Evolutionary conservation across 371 early-diverging fungal species (phyloP), one percentile per base, ranked within the genome.

Genomic region (Massospora cicadina): DNA sequence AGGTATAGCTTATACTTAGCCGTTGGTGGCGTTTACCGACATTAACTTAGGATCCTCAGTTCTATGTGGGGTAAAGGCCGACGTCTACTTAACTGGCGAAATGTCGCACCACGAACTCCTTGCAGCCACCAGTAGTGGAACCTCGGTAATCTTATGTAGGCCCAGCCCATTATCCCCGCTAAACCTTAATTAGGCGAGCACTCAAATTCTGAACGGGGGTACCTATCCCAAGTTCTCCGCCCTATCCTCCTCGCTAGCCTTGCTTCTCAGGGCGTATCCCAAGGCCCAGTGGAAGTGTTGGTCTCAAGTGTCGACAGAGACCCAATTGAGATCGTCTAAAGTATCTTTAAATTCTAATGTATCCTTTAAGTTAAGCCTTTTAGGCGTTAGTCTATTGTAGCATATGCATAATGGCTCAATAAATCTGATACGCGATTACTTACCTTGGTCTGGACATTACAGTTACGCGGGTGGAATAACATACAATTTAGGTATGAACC

Each of bases 51-150:
- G n/a, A n/a, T n/a, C n/a, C n/a, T n/a, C n/a, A n/a, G n/a, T n/a
- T n/a, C n/a, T n/a, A n/a, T n/a, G n/a, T n/a, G n/a, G n/a, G n/a
- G n/a, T n/a, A n/a, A n/a, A n/a, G n/a, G n/a, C n/a, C 1, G 92
- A 92, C 66, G 68, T 98, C 55, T 86, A 83, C 68, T 80, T 95
- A 33, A 91, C 98, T n/a, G 98, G 98, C 27, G 96, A 96, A 75
- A 87, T 95, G 82, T 80, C 83, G 17, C 96, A 95, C 69, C 96
- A 96, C 67, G 92, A 92, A 63, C 77, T 95, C 1, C 76, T 97
- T 57, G 86, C 81, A 33, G 90, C 89, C 10, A 70, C 85, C 25
- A 85, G 81, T 10, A 76, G 80, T 33, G 75, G 80, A 58, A 88
- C 84, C 13, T 88, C 83, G 62, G 95, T 96, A 13, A 83, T 99